These are phyloP conservation scores for Xanthoconium stramineum DNA, from an alignment of 768 basidiomycete species.

Conservation along the genomic window DNA sequence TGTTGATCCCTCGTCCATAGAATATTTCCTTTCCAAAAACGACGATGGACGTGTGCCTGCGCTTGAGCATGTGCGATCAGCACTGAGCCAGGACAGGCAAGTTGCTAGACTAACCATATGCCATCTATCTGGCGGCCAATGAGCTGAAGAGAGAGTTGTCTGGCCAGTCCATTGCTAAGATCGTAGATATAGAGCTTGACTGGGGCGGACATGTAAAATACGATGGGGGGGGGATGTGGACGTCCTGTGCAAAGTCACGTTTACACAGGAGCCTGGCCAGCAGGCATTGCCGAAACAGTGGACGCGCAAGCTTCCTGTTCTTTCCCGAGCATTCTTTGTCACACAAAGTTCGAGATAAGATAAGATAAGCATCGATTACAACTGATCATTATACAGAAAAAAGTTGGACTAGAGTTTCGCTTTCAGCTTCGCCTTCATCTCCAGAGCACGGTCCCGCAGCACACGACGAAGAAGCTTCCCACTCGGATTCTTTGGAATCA, in stretches of 20 bases:
- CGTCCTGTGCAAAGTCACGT: neutral
- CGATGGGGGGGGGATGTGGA: neutral
- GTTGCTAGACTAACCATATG: slow-evolving; percentile 61
- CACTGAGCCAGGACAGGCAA: neutral
- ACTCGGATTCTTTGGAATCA: slow-evolving; percentile 62
- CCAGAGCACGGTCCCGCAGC: slow-evolving; percentile 48
- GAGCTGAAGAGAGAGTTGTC: slow-evolving; percentile 71
- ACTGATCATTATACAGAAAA: too few relatives aligned
- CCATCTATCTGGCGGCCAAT: slow-evolving; percentile 91
- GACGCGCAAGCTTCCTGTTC: slow-evolving; percentile 17
- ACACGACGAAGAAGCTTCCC: slow-evolving; percentile 55
- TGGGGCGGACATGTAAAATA: slow-evolving; percentile 23
- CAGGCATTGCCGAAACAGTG: slow-evolving; percentile 2
- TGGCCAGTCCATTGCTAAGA: slow-evolving; percentile 83
- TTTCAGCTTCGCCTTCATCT: slow-evolving; percentile 16
- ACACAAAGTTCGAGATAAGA: slow-evolving; percentile 11
- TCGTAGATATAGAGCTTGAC: slow-evolving; percentile 92
- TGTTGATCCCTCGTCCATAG: slow-evolving; percentile 84
- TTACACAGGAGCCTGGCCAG: neutral
- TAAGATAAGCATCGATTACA: slow-evolving; percentile 9
- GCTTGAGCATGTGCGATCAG: slow-evolving; percentile 12
- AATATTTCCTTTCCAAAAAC: slow-evolving; percentile 83
- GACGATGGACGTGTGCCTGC: slow-evolving; percentile 91
- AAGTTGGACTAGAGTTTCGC: slow-evolving; percentile 20
- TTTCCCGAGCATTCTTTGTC: slow-evolving; percentile 1